Base-by-base conservation (phyloP, 495 filamentous ascomycete species). In the Hyaloscypha bicolor region DNA sequence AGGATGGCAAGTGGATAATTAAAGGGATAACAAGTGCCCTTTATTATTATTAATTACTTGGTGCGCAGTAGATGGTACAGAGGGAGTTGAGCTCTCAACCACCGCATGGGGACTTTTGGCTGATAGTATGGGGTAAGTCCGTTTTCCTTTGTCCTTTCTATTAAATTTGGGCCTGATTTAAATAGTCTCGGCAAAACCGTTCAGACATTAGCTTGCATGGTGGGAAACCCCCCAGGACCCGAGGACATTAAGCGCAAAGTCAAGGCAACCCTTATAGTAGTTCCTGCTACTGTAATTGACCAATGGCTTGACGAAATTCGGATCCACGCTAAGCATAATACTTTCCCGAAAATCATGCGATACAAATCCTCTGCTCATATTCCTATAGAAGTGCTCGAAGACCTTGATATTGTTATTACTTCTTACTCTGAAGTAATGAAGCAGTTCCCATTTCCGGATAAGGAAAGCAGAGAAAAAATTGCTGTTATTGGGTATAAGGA, bases 301-400 rank as follows among this genome's bases (percentile, higher is more conserved):
- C 87, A 90, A 57, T 90, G 87, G 87, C 55, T 78, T n/a, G 72
- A 73, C 4, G 85, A 90, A 67, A 87, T 88, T 29, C 9, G 60
- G 0, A 6, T 51, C 14, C 75, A 75, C 61, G 65, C 58, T 35
- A 39, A 67, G 12, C 25, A 21, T 8, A 63, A 70, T 4, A 37
- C 39, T 39, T 68, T 64, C 48, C 60, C 66, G 37, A 73, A 73
- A 0, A 72, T 73, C n/a, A 73, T 76, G 22, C 42, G 76, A 8
- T 77, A 76, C 60, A 72, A 25, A 52, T 35, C 31, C 0, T 14
- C 9, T 19, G 25, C 30, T 16, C 32, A 55, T 6, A 58, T 69
- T 21, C 63, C 71, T 1, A 19, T 58, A 2, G 59, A 33, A 1
- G 55, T 71, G 4, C 60, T 74, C 9, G 51, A 67, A 51, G 68